phyloP scores from a whole-genome alignment of 139 green algal species.

The Bryopsis sp. region DNA sequence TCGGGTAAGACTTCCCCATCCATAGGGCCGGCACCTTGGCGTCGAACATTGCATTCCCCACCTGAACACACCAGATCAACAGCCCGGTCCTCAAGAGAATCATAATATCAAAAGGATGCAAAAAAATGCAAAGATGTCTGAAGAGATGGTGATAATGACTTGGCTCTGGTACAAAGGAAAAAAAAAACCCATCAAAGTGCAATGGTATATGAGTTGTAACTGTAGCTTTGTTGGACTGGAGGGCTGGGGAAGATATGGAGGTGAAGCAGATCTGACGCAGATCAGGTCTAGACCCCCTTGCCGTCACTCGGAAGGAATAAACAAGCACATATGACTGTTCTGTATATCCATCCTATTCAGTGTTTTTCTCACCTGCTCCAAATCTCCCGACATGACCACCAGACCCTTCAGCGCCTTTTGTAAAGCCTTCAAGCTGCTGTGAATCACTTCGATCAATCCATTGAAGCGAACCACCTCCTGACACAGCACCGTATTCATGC shows the following conservation, averaged over 20 bases:
- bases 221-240: slow-evolving; percentile 34
- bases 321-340: no score
- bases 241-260: not conserved
- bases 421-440: slow-evolving; percentile 31
- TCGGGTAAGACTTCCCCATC: slow-evolving; percentile 62
- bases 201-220: not conserved
- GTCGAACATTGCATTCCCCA: slow-evolving; percentile 31
- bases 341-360: no score
- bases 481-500: slow-evolving; percentile 72
- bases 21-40: slow-evolving; percentile 54
- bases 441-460: slow-evolving; percentile 37
- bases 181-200: not conserved
- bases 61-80: not conserved
- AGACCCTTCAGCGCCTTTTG: slow-evolving; percentile 43
- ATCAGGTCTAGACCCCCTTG: not conserved
- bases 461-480: slow-evolving; percentile 80
- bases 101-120: not conserved
- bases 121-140: not conserved
- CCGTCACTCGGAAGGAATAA: no score
- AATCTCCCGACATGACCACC: slow-evolving; percentile 60
- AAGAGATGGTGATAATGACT: slow-evolving; percentile 31
- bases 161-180: slow-evolving; percentile 6
- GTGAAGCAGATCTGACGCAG: no score
- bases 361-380: slow-evolving; percentile 45
- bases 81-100: not conserved